Percentiles rank a stretch among this genome's conserved stretches.
These are phyloP conservation scores for Hypoxylon cercidicola DNA, from an alignment of 495 filamentous ascomycete genomes.

Conservation along the genomic window DNA sequence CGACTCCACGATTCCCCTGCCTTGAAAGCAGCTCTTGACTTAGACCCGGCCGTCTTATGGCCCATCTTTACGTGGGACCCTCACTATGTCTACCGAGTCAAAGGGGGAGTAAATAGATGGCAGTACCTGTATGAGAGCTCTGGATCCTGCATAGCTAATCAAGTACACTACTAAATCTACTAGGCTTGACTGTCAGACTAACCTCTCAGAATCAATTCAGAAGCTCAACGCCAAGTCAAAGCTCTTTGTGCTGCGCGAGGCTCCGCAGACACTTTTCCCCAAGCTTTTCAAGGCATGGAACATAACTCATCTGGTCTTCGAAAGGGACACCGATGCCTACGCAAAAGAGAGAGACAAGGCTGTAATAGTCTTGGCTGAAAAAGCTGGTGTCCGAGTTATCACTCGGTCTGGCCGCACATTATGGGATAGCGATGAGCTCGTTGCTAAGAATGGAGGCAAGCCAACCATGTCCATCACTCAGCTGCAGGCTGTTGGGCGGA, in stretches of 20 bases:
- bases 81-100: conserved; percentile 75
- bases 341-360: conserved; percentile 66
- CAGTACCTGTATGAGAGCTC: conserved; percentile 67
- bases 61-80: conserved; percentile 78
- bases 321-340: conserved; percentile 78
- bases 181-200: conserved; percentile 71
- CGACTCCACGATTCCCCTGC: conserved; percentile 78
- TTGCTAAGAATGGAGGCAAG: conserved; percentile 69
- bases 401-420: conserved; percentile 68
- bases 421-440: conserved; percentile 73
- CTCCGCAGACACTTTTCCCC: conserved; percentile 70
- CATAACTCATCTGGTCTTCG: conserved; percentile 76
- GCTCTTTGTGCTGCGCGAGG: conserved; percentile 73
- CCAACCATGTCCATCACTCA: conserved; percentile 76
- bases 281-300: conserved; percentile 76
- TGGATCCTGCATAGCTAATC: not conserved
- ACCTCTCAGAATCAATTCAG: conserved; percentile 69
- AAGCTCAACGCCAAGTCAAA: conserved; percentile 71
- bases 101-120: conserved; percentile 73
- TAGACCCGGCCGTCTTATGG: conserved; percentile 70
- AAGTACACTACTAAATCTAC: conserved; percentile 16
- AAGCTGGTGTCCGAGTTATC: conserved; percentile 72
- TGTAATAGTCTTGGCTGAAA: conserved; percentile 64
- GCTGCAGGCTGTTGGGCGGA: conserved; percentile 60
- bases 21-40: conserved; percentile 68